A percentile compares a stretch with the other conserved stretches of the same genome.
Conservation (phyloP, 768 basidiomycete species). For the Tricholoma terreum region DNA sequence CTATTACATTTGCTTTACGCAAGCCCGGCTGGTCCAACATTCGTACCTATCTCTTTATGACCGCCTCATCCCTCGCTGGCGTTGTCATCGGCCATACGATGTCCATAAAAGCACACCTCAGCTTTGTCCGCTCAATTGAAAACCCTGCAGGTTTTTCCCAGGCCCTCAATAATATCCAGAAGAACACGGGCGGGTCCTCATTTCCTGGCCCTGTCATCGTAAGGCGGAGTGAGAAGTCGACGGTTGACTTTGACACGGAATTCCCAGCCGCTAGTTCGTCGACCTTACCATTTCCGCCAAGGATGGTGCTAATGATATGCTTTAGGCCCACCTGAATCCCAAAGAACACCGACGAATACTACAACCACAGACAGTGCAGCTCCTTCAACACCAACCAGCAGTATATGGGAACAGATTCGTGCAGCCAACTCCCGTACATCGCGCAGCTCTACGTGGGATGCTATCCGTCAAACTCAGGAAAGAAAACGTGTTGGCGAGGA, state of each 20-base stretch:
- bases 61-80: conserved; percentile 26
- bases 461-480: conserved; percentile 58
- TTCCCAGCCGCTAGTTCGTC: conserved; percentile 2
- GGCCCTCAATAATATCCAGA: conserved; percentile 44
- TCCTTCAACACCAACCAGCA: conserved; percentile 20
- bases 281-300: not conserved
- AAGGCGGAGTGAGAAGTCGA: conserved; percentile 17
- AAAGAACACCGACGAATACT: conserved; percentile 1
- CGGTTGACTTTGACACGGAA: conserved; percentile 12
- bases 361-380: conserved; percentile 1
- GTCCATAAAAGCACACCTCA: conserved; percentile 28
- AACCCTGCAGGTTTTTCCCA: conserved; percentile 37
- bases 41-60: conserved; percentile 17
- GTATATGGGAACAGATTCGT: conserved; percentile 68
- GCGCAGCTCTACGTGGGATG: conserved; percentile 62
- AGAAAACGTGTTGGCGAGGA: conserved; percentile 23
- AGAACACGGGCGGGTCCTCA: conserved; percentile 35
- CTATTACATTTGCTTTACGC: conserved; percentile 18
- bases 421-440: conserved; percentile 42
- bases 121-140: conserved; percentile 37
- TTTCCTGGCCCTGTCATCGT: conserved; percentile 27
- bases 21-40: conserved; percentile 19
- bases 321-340: conserved; percentile 6
- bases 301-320: not conserved
- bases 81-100: conserved; percentile 28